These are phyloP conservation scores for Alternaria gaisen DNA, from an alignment of 2,329 filamentous ascomycete species.

Conservation along the genomic window DNA sequence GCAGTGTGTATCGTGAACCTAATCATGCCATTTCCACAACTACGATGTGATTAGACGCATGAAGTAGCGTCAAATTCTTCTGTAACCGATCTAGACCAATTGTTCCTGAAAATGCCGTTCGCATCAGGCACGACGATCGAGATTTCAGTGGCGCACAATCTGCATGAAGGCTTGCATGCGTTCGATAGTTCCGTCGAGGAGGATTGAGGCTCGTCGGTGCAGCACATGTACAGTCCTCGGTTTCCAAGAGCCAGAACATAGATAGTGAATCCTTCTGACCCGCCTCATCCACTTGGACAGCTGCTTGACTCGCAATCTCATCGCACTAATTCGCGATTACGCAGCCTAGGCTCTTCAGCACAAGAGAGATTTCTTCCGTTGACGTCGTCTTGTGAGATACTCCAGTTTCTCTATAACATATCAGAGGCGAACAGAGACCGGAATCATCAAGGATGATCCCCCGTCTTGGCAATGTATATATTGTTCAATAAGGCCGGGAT, in stretches of 20 bases:
- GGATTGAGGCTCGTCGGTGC: background rate
- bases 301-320: constrained; percentile 8
- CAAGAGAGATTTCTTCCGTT: background rate
- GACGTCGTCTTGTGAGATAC: background rate
- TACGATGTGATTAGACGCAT: constrained; percentile 5
- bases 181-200: background rate
- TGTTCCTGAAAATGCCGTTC: background rate
- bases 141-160: background rate
- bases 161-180: constrained; percentile 6
- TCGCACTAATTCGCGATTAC: background rate
- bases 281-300: constrained; percentile 5
- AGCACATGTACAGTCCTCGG: background rate
- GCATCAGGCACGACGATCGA: background rate
- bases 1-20: background rate
- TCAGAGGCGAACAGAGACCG: background rate
- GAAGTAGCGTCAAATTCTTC: background rate
- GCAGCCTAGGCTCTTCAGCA: background rate
- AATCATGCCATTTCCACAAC: constrained; percentile 5
- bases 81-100: constrained; percentile 6
- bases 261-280: constrained; percentile 8
- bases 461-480: constrained; percentile 13
- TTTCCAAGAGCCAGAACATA: constrained; percentile 13
- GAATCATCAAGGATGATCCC: background rate
- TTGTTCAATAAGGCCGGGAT: constrained; percentile 9
- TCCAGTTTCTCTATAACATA: background rate